Evolutionary conservation across 805 yeast genomes (phyloP), one percentile per base, ranked within the genome.

Genomic region (Komagataella populi): DNA sequence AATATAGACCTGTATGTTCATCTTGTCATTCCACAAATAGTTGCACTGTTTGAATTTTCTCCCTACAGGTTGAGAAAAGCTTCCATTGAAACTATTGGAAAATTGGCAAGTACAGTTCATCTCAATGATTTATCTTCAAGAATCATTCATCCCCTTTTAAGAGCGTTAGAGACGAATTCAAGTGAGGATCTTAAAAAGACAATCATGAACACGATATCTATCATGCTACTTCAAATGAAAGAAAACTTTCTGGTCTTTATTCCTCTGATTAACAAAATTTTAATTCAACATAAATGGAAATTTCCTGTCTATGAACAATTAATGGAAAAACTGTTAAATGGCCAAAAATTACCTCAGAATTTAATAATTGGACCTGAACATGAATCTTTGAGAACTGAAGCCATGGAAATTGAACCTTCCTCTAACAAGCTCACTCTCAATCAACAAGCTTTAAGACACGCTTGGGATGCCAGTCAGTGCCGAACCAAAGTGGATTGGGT

Each of bases 401-500:
- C 77, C 16, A 71, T 78, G 3, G 81, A 80, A 16, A 76, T 82
- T 17, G 91, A 83, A 54, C 78, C 83, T 55, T 80, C 84, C 1
- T 73, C 83, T 2, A 81, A 84, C 59, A 87, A 87, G 58, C 69
- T 91, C 8, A 90, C 96, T 0, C 81, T 79, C 14, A 77, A 78
- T 54, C 80, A 78, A 48, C 76, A 71, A 45, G 76, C 78, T 0
- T 70, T 93, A 58, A 83, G 87, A 59, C 78, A 80, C 47, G 87
- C 90, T 1, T 93, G 99, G 98, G 96, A 89, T 57, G 84, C 96
- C 23, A 78, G 86, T 22, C 91, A 87, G 57, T 79, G 91, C 56
- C 77, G 95, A 50, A 87, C 97, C 0, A 82, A 83, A 58, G 98
- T 90, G 59, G 99, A 93, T 57, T 93, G 99, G 99, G 91, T 86